Base-by-base conservation (phyloP, 139 green algal genomes). In the Dunaliella primolecta region DNA sequence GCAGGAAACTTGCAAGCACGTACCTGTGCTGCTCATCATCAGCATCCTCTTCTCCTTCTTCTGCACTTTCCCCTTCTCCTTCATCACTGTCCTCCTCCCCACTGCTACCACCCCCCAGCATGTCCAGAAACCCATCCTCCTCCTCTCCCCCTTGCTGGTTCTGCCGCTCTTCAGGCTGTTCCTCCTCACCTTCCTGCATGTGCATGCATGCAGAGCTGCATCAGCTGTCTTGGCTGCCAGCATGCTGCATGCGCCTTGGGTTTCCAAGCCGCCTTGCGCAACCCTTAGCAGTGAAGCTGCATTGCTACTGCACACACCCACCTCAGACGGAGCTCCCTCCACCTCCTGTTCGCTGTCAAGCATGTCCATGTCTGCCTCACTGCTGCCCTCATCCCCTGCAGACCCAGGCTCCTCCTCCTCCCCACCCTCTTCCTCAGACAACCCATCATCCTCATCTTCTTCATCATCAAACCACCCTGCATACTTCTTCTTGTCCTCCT, bases 401-500 rank as follows among this genome's bases (percentile, higher is more conserved):
- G 89, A 80, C 3, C 83, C 85, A 74, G 79, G 25, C 30, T 1
- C 46, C 2, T n/a, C 37, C 24, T 81, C n/a, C 24, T 82, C 70
- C 25, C 84, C 85, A 1, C 86, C 89, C 2, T 84, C 87, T 11
- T 91, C 85, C 3, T 88, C 89, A 24, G n/a, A n/a, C n/a, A n/a
- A n/a, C n/a, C 86, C 89, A 15, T 84, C 87, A 20, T 91, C 85
- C 3, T 88, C 89, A 24, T 91, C 89, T 1, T 85, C 89, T 30
- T 85, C 82, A n/a, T 85, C 84, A 36, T 88, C 89, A 85, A 97
- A 96, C 89, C 90, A 91, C 38, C 89, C 91, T 3, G 88, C 94
- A 84, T 95, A 98, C 87, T 91, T 88, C 36, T 90, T 88, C 83
- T 97, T 92, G 86, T 99, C 96, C 80, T 98, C 87, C 30, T 86